Conservation (phyloP, 78 protist genomes). For the Dictyostelium discoideum region DNA sequence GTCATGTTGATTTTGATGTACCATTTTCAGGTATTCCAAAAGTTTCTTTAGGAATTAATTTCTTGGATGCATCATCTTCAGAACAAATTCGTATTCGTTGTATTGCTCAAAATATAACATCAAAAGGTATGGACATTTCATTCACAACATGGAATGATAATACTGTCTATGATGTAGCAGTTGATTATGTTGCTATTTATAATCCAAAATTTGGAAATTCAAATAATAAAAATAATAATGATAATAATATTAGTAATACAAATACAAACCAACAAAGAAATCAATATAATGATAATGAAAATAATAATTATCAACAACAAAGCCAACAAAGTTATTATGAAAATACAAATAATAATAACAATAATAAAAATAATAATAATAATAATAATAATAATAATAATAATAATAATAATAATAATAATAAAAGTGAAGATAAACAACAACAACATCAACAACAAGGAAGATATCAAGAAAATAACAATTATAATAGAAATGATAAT, state of each 20-base stretch:
- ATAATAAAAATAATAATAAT: too few relatives aligned
- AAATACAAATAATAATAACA: not conserved
- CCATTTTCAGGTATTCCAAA: constrained; percentile 1
- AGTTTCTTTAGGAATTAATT: not conserved
- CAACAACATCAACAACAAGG: not conserved
- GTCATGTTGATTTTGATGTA: not conserved
- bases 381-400: not conserved
- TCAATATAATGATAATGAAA: not conserved
- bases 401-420: not conserved
- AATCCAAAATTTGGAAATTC: not conserved
- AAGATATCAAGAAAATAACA: not conserved
- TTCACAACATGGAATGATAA: constrained; percentile 13
- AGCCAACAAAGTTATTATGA: not conserved
- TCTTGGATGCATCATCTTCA: not conserved
- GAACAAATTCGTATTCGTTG: not conserved
- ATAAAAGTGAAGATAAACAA: too few relatives aligned
- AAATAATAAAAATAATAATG: not conserved
- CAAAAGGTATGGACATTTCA: not conserved
- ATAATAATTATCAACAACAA: not conserved
- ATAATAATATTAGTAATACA: too few relatives aligned
- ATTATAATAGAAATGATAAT: not conserved
- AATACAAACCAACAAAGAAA: not conserved
- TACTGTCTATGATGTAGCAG: not conserved
- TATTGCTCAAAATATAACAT: not conserved
- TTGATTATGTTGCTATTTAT: constrained; percentile 11